Evolutionary conservation across 2,329 filamentous ascomycete genomes (phyloP).

Genomic region (Nannizziopsis arthrosporioides): DNA sequence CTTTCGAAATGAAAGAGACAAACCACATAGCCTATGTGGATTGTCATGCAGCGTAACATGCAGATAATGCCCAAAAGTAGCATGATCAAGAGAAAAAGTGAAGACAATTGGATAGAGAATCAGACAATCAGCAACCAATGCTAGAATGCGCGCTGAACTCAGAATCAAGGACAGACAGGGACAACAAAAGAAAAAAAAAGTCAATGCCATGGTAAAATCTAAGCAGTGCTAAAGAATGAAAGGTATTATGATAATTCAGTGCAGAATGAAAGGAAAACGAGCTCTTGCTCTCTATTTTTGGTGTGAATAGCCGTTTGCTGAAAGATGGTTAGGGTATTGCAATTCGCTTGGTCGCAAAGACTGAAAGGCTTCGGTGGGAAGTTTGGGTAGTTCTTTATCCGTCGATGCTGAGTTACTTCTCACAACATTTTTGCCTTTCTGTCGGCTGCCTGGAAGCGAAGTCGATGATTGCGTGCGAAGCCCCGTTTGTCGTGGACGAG

Average conservation of each 20-base stretch:
- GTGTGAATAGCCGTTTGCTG: background rate
- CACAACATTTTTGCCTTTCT: constrained; percentile 6
- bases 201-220: constrained; percentile 3
- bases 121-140: background rate
- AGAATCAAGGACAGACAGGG: background rate
- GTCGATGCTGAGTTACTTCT: constrained; percentile 1
- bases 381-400: constrained; percentile 8
- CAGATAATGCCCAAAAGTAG: background rate
- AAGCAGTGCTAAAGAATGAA: background rate
- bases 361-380: constrained; percentile 1
- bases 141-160: background rate
- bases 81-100: background rate
- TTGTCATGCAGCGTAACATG: too few species aligned
- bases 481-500: constrained; percentile 9
- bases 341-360: background rate
- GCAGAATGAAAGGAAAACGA: background rate
- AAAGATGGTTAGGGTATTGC: background rate
- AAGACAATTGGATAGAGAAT: background rate
- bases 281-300: constrained; percentile 1
- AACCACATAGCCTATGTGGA: too few species aligned
- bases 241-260: too few species aligned
- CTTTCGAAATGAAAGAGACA: background rate
- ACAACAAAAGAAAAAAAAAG: constrained; percentile 2
- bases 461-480: constrained; percentile 13
- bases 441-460: constrained; percentile 9